Evolutionary conservation across 345 rosid species (phyloP), one percentile per base, ranked within the genome.

Genomic region (Toxicodendron radicans): DNA sequence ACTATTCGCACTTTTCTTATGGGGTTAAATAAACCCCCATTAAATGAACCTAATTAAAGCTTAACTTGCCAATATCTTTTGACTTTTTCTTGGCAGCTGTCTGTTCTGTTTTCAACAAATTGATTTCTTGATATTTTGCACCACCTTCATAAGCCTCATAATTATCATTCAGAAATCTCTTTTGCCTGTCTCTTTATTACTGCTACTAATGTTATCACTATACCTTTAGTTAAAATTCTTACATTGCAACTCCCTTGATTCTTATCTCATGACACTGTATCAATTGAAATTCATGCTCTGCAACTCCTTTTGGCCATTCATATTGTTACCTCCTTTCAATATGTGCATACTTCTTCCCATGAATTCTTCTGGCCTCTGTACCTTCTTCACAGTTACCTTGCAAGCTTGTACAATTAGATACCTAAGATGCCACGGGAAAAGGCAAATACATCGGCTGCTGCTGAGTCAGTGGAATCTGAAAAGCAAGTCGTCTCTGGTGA

Each of bases 291-390:
- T 85, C 80, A 74, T 83, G 73, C 67, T 80, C 84, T 80, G 76
- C 82, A 77, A 74, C 76, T 79, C 89, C 83, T 80, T 76, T 78
- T 81, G 79, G 76, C 90, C 89, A 75, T 79, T 85, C 84, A 71
- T 85, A 75, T 84, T 85, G 74, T 81, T 82, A 78, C 88, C 89
- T 79, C 92, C 88, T 83, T 81, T 82, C 84, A 75, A 79, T 86
- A 86, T 86, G 81, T 84, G 72, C 79, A 64, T 81, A 66, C 83
- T 81, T 86, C 87, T 80, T 85, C 85, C 92, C 86, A 70, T 88
- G 83, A 86, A 88, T 84, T 88, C 92, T 86, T 86, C 90, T 84
- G 83, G 89, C 85, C 88, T 83, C 88, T 83, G 76, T 85, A 78
- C 92, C 86, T 82, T 80, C 86, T 87, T 76, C 86, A 85, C 85